Conservation (phyloP, 345 rosid species). For the Nephelium lappaceum region DNA sequence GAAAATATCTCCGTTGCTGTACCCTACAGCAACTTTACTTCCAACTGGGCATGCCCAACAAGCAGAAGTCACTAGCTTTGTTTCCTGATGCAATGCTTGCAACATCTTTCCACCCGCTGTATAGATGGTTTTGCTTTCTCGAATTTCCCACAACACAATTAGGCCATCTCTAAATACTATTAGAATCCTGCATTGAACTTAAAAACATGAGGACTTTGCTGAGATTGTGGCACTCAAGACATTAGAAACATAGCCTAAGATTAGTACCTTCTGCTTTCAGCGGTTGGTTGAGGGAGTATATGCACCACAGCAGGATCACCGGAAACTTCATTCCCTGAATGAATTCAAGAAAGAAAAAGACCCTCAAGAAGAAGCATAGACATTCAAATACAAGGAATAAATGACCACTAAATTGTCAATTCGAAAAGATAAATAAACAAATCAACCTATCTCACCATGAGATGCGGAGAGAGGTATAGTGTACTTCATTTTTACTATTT, state of each 20-base stretch:
- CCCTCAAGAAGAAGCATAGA: not conserved
- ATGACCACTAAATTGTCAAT: not conserved
- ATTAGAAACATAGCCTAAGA: slow-evolving; percentile 9
- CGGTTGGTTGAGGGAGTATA: slow-evolving; percentile 69
- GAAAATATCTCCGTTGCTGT: slow-evolving; percentile 75
- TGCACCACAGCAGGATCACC: slow-evolving; percentile 56
- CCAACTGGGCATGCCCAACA: slow-evolving; percentile 91
- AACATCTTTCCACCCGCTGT: slow-evolving; percentile 57
- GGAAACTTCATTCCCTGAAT: slow-evolving; percentile 59
- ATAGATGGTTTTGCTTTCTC: slow-evolving; percentile 61
- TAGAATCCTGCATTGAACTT: slow-evolving; percentile 58
- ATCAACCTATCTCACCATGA: slow-evolving; percentile 50
- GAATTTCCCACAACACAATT: slow-evolving; percentile 73
- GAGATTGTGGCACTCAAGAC: no score
- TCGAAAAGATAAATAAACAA: not conserved
- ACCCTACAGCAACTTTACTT: slow-evolving; percentile 81
- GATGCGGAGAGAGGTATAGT: slow-evolving; percentile 71
- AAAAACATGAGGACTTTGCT: not conserved
- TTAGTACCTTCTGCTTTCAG: slow-evolving; percentile 84
- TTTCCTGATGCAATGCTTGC: slow-evolving; percentile 55
- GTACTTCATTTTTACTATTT: slow-evolving; percentile 58
- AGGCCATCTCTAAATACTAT: slow-evolving; percentile 72
- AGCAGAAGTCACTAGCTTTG: slow-evolving; percentile 77
- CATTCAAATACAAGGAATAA: not conserved
- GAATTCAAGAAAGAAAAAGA: not conserved